A percentile compares a stretch with the other conserved stretches of the same genome.
These are phyloP conservation scores for Debaryomyces castellii DNA, from an alignment of 805 yeast genomes.

Conservation along the genomic window DNA sequence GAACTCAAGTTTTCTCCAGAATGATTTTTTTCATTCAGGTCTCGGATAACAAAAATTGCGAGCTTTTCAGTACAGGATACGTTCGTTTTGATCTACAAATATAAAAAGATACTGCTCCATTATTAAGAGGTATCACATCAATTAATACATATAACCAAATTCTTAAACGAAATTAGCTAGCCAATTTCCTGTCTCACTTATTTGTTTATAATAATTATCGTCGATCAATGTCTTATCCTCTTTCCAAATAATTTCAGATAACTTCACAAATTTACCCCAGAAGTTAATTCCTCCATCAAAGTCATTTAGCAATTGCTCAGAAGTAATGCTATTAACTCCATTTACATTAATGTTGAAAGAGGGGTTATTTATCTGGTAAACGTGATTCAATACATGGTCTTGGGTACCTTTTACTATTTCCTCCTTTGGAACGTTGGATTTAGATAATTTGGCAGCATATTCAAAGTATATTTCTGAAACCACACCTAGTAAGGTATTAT, in stretches of 20 bases:
- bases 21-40: neutral
- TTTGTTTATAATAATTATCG: constrained; percentile 19
- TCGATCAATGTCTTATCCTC: constrained; percentile 25
- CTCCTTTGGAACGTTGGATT: constrained; percentile 21
- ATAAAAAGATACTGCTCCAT: neutral
- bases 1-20: neutral
- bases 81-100: neutral
- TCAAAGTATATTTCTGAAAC: constrained; percentile 55
- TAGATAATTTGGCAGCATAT: constrained; percentile 29
- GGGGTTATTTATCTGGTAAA: constrained; percentile 37
- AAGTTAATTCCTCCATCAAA: constrained; percentile 31
- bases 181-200: constrained; percentile 31
- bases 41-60: neutral
- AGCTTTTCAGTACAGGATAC: neutral
- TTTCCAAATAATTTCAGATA: constrained; percentile 24
- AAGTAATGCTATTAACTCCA: constrained; percentile 39
- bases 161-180: constrained; percentile 21
- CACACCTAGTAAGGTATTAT: constrained; percentile 65
- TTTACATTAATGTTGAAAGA: constrained; percentile 42
- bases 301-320: constrained; percentile 29
- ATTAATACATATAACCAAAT: neutral
- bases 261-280: constrained; percentile 33
- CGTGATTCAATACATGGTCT: constrained; percentile 34
- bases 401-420: constrained; percentile 24
- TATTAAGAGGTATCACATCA: neutral